Conservation (phyloP, 805 yeast genomes). For the Deakozyma indianensis region DNA sequence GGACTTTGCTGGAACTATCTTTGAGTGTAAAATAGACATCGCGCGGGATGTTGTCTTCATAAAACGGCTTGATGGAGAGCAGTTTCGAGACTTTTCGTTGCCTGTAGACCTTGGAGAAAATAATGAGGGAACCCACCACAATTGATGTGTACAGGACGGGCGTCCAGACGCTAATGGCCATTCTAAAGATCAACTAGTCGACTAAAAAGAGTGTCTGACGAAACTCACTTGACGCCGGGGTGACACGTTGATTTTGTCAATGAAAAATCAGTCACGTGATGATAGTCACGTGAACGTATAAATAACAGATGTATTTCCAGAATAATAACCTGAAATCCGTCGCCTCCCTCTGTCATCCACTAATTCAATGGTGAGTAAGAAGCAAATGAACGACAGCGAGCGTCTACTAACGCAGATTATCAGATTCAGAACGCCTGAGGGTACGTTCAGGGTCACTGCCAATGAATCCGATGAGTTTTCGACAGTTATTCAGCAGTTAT, state of each 20-base stretch:
- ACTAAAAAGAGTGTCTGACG: too few relatives aligned
- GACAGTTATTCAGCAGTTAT: constrained; percentile 23
- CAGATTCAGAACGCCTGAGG: constrained; percentile 74
- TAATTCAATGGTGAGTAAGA: too few relatives aligned
- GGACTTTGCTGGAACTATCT: constrained; percentile 39
- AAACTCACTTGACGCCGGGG: too few relatives aligned
- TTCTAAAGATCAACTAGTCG: too few relatives aligned
- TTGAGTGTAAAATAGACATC: constrained; percentile 48
- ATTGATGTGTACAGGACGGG: constrained; percentile 45
- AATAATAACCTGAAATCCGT: too few relatives aligned
- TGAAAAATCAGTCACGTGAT: too few relatives aligned
- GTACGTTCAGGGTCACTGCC: constrained; percentile 56
- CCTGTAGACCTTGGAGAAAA: constrained; percentile 60
- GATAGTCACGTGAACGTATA: too few relatives aligned
- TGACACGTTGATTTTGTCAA: too few relatives aligned
- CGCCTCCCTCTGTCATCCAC: too few relatives aligned
- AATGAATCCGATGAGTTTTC: constrained; percentile 32
- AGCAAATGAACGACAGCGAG: too few relatives aligned
- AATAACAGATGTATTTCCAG: too few relatives aligned
- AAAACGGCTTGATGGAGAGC: constrained; percentile 54
- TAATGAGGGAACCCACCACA: constrained; percentile 46
- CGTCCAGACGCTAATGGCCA: neutral
- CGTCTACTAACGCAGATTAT: constrained; percentile 40
- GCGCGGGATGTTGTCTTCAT: constrained; percentile 46
- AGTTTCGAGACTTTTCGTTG: constrained; percentile 38